These are phyloP conservation scores for Forsythia suspensa DNA, from an alignment of 257 asterid genomes.

Conservation along the genomic window DNA sequence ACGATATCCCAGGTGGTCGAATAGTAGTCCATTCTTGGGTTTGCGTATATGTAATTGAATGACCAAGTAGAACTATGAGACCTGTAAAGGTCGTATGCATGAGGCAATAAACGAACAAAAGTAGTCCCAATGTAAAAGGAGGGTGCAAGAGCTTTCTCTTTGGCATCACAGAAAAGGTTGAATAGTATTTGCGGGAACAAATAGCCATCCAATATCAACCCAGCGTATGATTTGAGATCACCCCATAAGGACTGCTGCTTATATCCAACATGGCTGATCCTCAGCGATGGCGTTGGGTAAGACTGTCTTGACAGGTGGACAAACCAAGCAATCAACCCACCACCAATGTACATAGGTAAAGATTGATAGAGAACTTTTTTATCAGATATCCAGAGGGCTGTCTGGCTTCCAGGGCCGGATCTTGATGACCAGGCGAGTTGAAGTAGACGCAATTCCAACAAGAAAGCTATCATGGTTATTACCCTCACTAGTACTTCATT, in stretches of 20 bases:
- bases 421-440: conserved; percentile 81
- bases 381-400: conserved; percentile 56
- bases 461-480: conserved; percentile 87
- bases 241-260: conserved; percentile 55
- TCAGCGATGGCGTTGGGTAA: conserved; percentile 24
- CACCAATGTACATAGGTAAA: conserved; percentile 63
- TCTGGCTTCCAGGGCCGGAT: conserved; percentile 42
- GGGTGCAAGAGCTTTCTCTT: conserved; percentile 62
- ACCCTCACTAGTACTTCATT: conserved; percentile 85
- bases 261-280: conserved; percentile 11
- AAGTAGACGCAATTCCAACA: conserved; percentile 76
- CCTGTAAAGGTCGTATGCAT: conserved; percentile 74
- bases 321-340: conserved; percentile 71
- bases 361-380: conserved; percentile 68
- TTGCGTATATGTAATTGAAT: conserved; percentile 59
- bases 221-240: conserved; percentile 65
- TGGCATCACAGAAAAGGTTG: conserved; percentile 53
- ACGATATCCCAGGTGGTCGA: conserved; percentile 82
- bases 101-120: conserved; percentile 74
- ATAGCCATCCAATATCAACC: conserved; percentile 73
- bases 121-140: conserved; percentile 67
- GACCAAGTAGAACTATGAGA: conserved; percentile 52
- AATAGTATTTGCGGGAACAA: conserved; percentile 81
- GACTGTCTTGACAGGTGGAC: conserved; percentile 49
- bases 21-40: conserved; percentile 75